These are phyloP conservation scores for Ascodesmis nigricans DNA, from an alignment of 495 filamentous ascomycete genomes.

Conservation along the genomic window DNA sequence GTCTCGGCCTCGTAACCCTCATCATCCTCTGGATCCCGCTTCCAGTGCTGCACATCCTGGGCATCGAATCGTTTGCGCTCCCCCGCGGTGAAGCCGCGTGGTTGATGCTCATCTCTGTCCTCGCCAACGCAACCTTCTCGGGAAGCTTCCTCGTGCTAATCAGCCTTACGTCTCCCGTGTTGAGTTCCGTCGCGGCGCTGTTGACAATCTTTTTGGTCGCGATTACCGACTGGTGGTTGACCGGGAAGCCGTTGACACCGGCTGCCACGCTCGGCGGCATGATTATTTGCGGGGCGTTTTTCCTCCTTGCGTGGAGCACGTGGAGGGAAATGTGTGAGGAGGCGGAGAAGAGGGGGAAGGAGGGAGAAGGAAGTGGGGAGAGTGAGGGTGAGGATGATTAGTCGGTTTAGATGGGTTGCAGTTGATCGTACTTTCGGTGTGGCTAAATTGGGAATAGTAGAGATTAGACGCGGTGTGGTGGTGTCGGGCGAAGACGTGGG, in stretches of 20 bases:
- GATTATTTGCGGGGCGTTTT: slow-evolving; percentile 69
- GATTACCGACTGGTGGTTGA: slow-evolving; percentile 67
- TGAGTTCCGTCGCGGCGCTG: slow-evolving; percentile 75
- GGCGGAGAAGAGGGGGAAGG: slow-evolving; percentile 26
- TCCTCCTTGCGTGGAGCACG: slow-evolving; percentile 69
- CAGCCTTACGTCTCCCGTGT: slow-evolving; percentile 71
- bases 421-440: no score
- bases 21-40: slow-evolving; percentile 79
- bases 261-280: slow-evolving; percentile 64
- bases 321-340: slow-evolving; percentile 84
- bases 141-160: slow-evolving; percentile 90
- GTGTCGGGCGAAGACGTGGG: no score
- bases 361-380: no score
- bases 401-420: neutral
- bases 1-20: slow-evolving; percentile 70
- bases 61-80: slow-evolving; percentile 60
- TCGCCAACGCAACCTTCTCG: slow-evolving; percentile 73
- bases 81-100: slow-evolving; percentile 54
- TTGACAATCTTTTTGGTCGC: slow-evolving; percentile 94
- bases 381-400: slow-evolving; percentile 24
- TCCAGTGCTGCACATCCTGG: slow-evolving; percentile 54
- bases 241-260: slow-evolving; percentile 45
- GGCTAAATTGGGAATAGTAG: no score
- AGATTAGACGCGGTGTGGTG: no score
- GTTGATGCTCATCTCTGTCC: slow-evolving; percentile 56